These are phyloP conservation scores for Yarrowia sp. DNA, from an alignment of 805 yeast species.

Conservation along the genomic window DNA sequence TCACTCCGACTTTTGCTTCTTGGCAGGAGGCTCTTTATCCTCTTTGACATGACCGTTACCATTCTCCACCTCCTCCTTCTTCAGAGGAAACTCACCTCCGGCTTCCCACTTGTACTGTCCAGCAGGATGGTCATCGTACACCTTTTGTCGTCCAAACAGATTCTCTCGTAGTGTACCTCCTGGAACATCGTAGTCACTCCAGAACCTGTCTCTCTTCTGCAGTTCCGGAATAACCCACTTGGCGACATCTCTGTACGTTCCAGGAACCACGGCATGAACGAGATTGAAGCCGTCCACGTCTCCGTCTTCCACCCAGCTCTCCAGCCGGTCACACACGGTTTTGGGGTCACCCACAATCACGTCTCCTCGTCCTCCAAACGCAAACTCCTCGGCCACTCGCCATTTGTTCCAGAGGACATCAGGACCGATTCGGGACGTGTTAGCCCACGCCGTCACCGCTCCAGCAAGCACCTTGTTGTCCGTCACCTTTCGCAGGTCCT, in stretches of 20 bases:
- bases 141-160: constrained; percentile 43
- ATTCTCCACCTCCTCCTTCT: neutral
- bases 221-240: constrained; percentile 53
- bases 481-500: constrained; percentile 48
- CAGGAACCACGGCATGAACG: constrained; percentile 52
- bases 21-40: neutral
- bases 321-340: constrained; percentile 54
- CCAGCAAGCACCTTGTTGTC: constrained; percentile 51
- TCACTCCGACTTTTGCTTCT: constrained; percentile 7
- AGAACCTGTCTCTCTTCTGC: constrained; percentile 50
- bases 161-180: constrained; percentile 52
- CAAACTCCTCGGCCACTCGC: constrained; percentile 49
- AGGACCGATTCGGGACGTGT: constrained; percentile 46
- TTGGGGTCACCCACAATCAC: constrained; percentile 51
- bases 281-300: constrained; percentile 57
- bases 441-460: constrained; percentile 51
- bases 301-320: constrained; percentile 52
- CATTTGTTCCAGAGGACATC: constrained; percentile 45
- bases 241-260: constrained; percentile 52
- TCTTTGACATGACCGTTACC: neutral
- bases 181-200: constrained; percentile 51
- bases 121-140: constrained; percentile 42
- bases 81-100: neutral
- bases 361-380: constrained; percentile 49
- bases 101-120: constrained; percentile 15